phyloP scores from a whole-genome alignment of 2,329 filamentous ascomycete genomes.

The Phaeosphaeriaceae sp. region DNA sequence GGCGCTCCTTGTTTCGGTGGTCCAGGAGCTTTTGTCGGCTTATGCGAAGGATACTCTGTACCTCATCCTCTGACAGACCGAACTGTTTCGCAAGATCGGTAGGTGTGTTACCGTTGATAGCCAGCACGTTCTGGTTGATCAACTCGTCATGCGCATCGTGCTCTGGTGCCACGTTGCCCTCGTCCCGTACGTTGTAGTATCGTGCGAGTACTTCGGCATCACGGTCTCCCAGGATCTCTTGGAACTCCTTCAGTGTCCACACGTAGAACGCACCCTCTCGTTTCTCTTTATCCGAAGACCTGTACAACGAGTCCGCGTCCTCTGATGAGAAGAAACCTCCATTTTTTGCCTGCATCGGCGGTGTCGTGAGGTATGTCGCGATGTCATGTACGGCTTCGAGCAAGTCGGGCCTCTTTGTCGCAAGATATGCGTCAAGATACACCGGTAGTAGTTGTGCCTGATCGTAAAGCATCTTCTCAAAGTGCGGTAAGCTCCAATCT shows the following conservation, averaged over 20 bases:
- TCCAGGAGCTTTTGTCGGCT: constrained; percentile 74
- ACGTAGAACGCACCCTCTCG: constrained; percentile 93
- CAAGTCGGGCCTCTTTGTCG: constrained; percentile 73
- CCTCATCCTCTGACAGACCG: constrained; percentile 72
- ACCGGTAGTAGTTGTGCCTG: constrained; percentile 85
- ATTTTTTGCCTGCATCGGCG: constrained; percentile 70
- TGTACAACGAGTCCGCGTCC: constrained; percentile 84
- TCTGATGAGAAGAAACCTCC: constrained; percentile 90
- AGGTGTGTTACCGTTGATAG: constrained; percentile 69
- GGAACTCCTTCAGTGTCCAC: constrained; percentile 89
- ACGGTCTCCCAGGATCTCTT: constrained; percentile 73
- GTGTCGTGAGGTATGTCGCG: constrained; percentile 81
- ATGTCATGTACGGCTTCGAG: constrained; percentile 81
- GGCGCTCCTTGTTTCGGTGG: constrained; percentile 77
- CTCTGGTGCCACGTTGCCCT: constrained; percentile 84
- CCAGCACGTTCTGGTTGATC: constrained; percentile 89
- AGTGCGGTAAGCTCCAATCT: constrained; percentile 94
- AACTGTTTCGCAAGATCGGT: constrained; percentile 78
- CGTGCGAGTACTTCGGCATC: constrained; percentile 78
- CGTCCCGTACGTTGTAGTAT: constrained; percentile 83
- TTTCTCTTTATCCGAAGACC: constrained; percentile 78
- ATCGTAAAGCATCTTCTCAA: constrained; percentile 96
- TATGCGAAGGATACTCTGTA: constrained; percentile 70
- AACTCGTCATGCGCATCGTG: constrained; percentile 94
- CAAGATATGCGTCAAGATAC: constrained; percentile 85